These are phyloP conservation scores for Cardiospermum halicacabum DNA, from an alignment of 345 rosid genomes.

Conservation along the genomic window DNA sequence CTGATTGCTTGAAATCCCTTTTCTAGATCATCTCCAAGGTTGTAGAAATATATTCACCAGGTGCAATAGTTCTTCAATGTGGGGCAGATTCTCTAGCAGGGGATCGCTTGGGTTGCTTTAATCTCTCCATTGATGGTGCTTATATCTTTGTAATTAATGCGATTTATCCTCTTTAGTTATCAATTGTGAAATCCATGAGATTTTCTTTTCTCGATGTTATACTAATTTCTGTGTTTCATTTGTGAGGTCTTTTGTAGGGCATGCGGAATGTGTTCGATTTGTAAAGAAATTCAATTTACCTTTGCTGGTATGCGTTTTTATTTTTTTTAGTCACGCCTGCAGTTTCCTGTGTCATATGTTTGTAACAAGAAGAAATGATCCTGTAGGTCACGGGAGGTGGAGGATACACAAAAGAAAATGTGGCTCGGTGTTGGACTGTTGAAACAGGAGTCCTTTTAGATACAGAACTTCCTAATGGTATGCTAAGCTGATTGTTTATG, in stretches of 20 bases:
- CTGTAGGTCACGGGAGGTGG: constrained; percentile 98
- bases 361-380: background rate
- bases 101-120: constrained; percentile 96
- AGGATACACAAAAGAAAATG: constrained; percentile 97
- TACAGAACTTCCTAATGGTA: constrained; percentile 89
- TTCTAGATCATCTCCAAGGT: constrained; percentile 77
- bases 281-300: constrained; percentile 95
- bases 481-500: constrained; percentile 1
- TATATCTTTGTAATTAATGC: constrained; percentile 43
- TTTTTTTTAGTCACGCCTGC: constrained; percentile 12
- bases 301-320: constrained; percentile 62
- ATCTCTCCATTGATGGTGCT: constrained; percentile 97
- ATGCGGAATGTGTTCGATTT: constrained; percentile 89
- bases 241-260: constrained; percentile 50
- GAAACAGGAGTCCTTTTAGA: constrained; percentile 93
- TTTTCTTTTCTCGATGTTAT: background rate
- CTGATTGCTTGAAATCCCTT: constrained; percentile 13
- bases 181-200: constrained; percentile 2
- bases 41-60: constrained; percentile 87
- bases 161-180: constrained; percentile 3
- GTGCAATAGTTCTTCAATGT: constrained; percentile 93
- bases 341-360: background rate
- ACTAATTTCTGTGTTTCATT: background rate
- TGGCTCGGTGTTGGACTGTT: constrained; percentile 97
- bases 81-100: constrained; percentile 99